Evolutionary conservation across 2,329 filamentous ascomycete genomes (phyloP), one percentile per base, ranked within the genome.

Genomic region (Exophiala sideris): DNA sequence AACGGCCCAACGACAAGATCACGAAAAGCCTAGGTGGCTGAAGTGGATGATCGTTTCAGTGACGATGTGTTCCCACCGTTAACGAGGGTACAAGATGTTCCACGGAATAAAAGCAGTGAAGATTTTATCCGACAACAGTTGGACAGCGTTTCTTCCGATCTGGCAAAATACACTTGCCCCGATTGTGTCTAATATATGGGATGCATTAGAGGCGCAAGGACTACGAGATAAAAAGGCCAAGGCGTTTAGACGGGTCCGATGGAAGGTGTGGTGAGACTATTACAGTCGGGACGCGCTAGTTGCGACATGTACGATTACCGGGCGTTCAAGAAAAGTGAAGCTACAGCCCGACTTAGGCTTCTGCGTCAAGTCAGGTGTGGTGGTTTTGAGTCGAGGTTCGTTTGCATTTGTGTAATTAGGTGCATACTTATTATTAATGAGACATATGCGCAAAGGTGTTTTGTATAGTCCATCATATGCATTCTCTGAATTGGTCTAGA

Each of bases 1-100:
- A 73, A 73, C 56, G 72, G 73, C 39, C 71, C 73, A 18, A 69
- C 72, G 58, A 76, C 74, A 33, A 70, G 74, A 56, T 76, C 74
- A 29, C 71, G 74, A 64, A 77, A 76, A 67, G 74, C 74, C 51
- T 76, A 75, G 57, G 48, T 29, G 11, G 57, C 52, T 38, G 33
- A 51, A 20, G 52, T 50, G 48, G 56, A 57, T 38, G 51, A 60
- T 20, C 44, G 36, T 48, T 57, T 60, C 45, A 42, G 39, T 8
- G 21, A 52, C n/a, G 34, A 39, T 29, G 45, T 57, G 18, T 48
- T 60, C 47, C 48, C 14, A 14, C 38, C 39, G 20, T 48, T 45
- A 5, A 54, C 10, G 14, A 42, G 39, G n/a, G 33, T 14, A 45
- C n/a, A 49, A 45, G 20, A 48, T n/a, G 42, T 11, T 33, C 24